phyloP scores from a whole-genome alignment of 164 flowering plant genomes.

The Protea cynaroides region DNA sequence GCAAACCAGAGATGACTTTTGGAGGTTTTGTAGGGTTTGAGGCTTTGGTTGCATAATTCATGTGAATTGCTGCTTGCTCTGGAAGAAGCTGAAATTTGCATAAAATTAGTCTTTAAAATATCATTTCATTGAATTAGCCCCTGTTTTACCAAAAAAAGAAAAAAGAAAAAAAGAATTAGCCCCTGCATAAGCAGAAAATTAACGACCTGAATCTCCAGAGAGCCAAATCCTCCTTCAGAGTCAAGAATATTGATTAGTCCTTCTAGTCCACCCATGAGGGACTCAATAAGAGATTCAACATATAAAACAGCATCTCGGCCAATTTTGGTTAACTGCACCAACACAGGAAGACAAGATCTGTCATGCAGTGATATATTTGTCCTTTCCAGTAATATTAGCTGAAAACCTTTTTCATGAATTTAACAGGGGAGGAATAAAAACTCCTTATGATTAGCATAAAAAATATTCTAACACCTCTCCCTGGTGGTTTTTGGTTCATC shows the following conservation, averaged over 20 bases:
- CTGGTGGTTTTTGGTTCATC: too few species aligned
- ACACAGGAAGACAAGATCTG: neutral
- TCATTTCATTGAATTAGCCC: slow-evolving; percentile 7
- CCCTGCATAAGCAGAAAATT: slow-evolving; percentile 9
- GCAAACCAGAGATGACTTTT: slow-evolving; percentile 45
- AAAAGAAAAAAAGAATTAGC: too few species aligned
- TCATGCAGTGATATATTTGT: neutral
- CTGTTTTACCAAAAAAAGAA: too few species aligned
- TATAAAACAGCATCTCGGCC: slow-evolving; percentile 96
- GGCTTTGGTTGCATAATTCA: slow-evolving; percentile 72
- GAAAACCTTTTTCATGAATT: too few species aligned
- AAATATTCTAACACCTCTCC: too few species aligned
- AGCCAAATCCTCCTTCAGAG: slow-evolving; percentile 98
- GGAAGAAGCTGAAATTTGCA: slow-evolving; percentile 74
- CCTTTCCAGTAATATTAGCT: neutral
- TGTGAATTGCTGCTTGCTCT: slow-evolving; percentile 85
- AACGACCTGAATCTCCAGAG: slow-evolving; percentile 84
- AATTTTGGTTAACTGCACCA: slow-evolving; percentile 75
- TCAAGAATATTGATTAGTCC: slow-evolving; percentile 95
- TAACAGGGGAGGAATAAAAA: too few species aligned
- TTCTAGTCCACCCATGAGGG: slow-evolving; percentile 98
- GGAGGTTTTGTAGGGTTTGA: slow-evolving; percentile 66
- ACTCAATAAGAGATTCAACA: slow-evolving; percentile 95
- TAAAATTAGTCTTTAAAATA: slow-evolving; percentile 18
- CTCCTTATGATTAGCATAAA: too few species aligned